Evolutionary conservation across 1,284 basidiomycete species (phyloP), one percentile per base, ranked within the genome.

Genomic region (Cryptococcus deneoformans): DNA sequence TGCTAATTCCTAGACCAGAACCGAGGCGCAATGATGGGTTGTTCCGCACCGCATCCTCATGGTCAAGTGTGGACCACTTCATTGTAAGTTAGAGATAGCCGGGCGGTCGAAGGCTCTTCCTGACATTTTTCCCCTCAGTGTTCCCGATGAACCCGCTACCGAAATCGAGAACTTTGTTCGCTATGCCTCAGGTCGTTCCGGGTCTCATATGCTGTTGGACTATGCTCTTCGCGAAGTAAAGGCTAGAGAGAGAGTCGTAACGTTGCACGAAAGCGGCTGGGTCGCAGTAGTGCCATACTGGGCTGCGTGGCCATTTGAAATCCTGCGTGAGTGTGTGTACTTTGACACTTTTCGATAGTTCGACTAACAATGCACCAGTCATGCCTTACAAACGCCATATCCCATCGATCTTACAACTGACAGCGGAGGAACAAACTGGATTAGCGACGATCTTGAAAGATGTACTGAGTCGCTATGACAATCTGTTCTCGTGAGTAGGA

Each of bases 11-110:
- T n/a, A 20, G 20, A 20, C 20, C 63, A 96, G 88, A 97, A 96
- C 79, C 95, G 95, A 77, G 94, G 93, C 6, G 79, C 87, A 2
- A 92, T 93, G 79, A 96, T 97, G 94, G 94, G 94, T 7, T 95
- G 92, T 71, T 92, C 89, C 9, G 97, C 96, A 69, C 92, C 93
- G 20, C 94, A 97, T 71, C 92, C 94, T 0, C 94, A 97, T 73
- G 91, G 92, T 11, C 94, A 58, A 36, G 55, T 52, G 35, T 50
- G 55, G 34, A 20, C 20, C 20, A 20, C 20, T 20, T 20, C 20
- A 20, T 20, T 20, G 20, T 20, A 20, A 20, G 20, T 20, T 20
- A 20, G 20, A 20, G 20, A 20, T 20, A 20, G 20, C 20, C 20
- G 20, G 20, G 20, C 20, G 20, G 20, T 20, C 20, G 20, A 20